Percentiles rank a stretch among this genome's conserved stretches.
Evolutionary conservation across 805 yeast genomes (phyloP).

Genomic region (Priceomyces fermenticarens): DNA sequence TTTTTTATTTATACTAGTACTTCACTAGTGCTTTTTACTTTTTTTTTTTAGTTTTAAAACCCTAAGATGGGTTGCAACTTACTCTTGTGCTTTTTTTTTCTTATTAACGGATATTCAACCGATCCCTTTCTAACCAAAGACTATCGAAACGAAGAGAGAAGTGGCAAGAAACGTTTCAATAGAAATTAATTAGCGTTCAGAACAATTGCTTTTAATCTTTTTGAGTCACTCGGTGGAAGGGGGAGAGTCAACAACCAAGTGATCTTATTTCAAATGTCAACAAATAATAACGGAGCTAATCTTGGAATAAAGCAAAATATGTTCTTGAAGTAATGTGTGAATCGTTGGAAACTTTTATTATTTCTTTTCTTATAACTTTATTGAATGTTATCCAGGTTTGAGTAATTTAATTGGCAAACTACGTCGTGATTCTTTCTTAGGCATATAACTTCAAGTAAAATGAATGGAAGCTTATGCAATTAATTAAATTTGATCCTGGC

Average conservation of each 20-base stretch:
- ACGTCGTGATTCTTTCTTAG: constrained; percentile 45
- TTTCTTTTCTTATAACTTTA: neutral
- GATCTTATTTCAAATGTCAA: constrained; percentile 19
- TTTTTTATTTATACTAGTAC: constrained; percentile 1
- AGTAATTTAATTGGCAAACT: constrained; percentile 26
- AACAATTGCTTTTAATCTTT: constrained; percentile 6
- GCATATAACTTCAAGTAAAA: constrained; percentile 30
- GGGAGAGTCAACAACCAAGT: constrained; percentile 37
- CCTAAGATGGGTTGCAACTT: constrained; percentile 38
- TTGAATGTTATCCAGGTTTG: constrained; percentile 43
- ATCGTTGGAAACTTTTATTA: too few species aligned
- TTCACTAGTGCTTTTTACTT: neutral
- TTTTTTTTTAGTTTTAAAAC: neutral
- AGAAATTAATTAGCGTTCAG: constrained; percentile 6
- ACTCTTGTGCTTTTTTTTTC: constrained; percentile 24
- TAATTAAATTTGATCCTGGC: neutral
- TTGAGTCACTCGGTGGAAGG: constrained; percentile 27
- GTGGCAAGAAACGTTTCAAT: constrained; percentile 47
- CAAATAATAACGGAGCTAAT: constrained; percentile 13
- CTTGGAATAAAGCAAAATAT: constrained; percentile 9
- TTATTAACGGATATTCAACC: constrained; percentile 1
- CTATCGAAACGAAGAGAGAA: constrained; percentile 43
- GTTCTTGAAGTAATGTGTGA: neutral
- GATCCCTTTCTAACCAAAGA: constrained; percentile 14
- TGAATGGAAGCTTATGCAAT: constrained; percentile 7